Base-by-base conservation (phyloP, 768 basidiomycete species). In the Boletus eberwhitei region DNA sequence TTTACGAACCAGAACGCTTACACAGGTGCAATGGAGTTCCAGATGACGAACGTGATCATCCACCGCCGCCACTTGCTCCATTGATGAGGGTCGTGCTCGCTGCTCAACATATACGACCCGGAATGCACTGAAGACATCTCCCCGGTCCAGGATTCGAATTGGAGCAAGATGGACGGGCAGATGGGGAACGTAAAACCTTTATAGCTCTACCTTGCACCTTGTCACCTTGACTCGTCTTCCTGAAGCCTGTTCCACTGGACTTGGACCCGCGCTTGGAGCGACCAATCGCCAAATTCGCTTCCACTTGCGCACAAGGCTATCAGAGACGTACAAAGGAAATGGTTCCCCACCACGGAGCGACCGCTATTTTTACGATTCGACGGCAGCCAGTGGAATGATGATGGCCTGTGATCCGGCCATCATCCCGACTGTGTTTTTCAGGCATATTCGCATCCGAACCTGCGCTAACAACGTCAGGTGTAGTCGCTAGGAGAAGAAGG, bases 1-100 rank as follows among this genome's bases (percentile, higher is more conserved):
- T 14, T 2, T 1, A 49, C 9, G 24, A 22, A 43, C 12, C 7
- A 24, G 24, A 43, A 17, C 14, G 53, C 68, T 48, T n/a, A 68
- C 68, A 69, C 58, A 13, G 68, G 68, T 31, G 69, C 68, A 19
- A 70, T 68, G 16, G 56, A 52, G 34, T 68, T 62, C 66, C 64
- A 70, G 41, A 69, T 48, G 17, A 69, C 62, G 31, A 70, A 57
- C n/a, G 53, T 46, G 31, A 70, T 68, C 53, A 55, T 49, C 59
- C 68, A 70, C 31, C 67, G 61, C 13, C 60, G 59, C 62, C 46
- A 58, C 44, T 66, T 70, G 60, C 50, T 62, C 68, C 67, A 68
- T 45, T 61, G 60, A 36, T 49, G 67, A 48, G 67, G 67, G 48
- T 68, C 55, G 50, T 59, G 63, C 47, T 63, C 63, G 17, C 56